Evolutionary conservation across 164 flowering plant species (phyloP).

Genomic region (Amborella trichopoda): DNA sequence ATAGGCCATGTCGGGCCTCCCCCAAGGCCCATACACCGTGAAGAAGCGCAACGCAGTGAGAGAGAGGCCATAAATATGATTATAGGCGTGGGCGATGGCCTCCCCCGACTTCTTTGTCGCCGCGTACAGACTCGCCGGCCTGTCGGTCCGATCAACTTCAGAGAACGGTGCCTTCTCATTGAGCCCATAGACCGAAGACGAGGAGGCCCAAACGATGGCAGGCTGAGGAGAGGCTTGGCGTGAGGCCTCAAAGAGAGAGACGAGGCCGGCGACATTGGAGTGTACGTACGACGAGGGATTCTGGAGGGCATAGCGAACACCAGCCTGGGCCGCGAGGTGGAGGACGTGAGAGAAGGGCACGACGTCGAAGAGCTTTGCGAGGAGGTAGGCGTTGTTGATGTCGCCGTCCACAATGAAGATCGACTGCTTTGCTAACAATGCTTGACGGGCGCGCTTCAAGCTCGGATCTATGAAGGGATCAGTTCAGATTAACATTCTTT

Average conservation of each 20-base stretch:
- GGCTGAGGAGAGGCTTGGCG: constrained; percentile 77
- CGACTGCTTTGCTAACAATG: constrained; percentile 30
- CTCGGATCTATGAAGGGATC: no score
- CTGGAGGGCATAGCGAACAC: constrained; percentile 89
- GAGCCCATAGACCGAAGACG: constrained; percentile 88
- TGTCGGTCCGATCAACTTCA: constrained; percentile 68
- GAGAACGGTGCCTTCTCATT: constrained; percentile 71
- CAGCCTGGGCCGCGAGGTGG: constrained; percentile 92
- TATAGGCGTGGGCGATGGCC: constrained; percentile 86
- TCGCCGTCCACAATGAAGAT: constrained; percentile 77
- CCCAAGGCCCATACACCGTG: constrained; percentile 96
- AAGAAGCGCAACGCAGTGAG: constrained; percentile 78
- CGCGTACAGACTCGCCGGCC: constrained; percentile 85
- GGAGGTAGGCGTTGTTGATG: constrained; percentile 45
- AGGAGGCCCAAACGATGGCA: constrained; percentile 85
- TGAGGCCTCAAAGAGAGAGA: constrained; percentile 53
- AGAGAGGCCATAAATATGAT: constrained; percentile 82
- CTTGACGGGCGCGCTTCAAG: constrained; percentile 60
- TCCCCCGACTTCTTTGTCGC: constrained; percentile 96
- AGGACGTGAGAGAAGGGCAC: constrained; percentile 82
- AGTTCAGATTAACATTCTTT: no score
- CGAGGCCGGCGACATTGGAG: constrained; percentile 83
- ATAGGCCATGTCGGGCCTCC: constrained; percentile 91
- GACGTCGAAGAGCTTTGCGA: constrained; percentile 62
- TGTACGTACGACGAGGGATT: constrained; percentile 75